Base-by-base conservation (phyloP, 2,329 filamentous ascomycete genomes). In the Trichophyton simii region DNA sequence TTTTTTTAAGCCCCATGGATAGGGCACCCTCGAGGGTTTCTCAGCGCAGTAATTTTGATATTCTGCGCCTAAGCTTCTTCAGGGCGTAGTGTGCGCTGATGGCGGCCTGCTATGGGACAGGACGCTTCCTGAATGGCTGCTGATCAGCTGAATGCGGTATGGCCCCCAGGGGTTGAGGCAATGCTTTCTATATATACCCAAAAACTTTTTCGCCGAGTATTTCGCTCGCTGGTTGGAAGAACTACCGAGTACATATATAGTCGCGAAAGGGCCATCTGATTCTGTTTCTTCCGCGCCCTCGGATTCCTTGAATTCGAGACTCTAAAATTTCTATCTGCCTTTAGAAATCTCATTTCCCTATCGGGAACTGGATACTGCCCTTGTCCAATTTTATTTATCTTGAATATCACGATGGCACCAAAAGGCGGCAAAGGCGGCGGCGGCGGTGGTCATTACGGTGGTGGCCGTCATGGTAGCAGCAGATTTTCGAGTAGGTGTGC, bases 391-490 rank as follows among this genome's bases (percentile, higher is more conserved):
- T 38, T 4, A 38, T 9, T 38, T 38, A 38, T 38, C 6, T 38
- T 38, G 34, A 38, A 38, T 13, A 9, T 38, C 9, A 2, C 25
- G 25, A 63, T 63, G 62, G 62, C 62, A 13, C 62, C 62, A 9
- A 63, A 61, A 59, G 59, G 62, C 18, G 58, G 60, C 4, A 54
- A 59, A 36, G 61, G 62, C 22, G 62, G 62, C 22, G 60, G 48
- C 18, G 54, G 61, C n/a, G 54, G 61, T n/a, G 61, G 62, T 25
- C 46, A 57, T 25, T 9, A 22, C 15, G 15, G 46, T 18, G 20
- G 46, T 13, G 18, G 22, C 15, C 15, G 61, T 20, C 54, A 28
- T 38, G 34, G 18, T 22, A 55, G 62, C n/a, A 38, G 60, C 55
- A 41, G 54, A 7, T 34, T 9, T 58, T 22, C 31, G 20, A 58